Evolutionary conservation across 1,284 basidiomycete species (phyloP).

Genomic region (Pascua sp.): DNA sequence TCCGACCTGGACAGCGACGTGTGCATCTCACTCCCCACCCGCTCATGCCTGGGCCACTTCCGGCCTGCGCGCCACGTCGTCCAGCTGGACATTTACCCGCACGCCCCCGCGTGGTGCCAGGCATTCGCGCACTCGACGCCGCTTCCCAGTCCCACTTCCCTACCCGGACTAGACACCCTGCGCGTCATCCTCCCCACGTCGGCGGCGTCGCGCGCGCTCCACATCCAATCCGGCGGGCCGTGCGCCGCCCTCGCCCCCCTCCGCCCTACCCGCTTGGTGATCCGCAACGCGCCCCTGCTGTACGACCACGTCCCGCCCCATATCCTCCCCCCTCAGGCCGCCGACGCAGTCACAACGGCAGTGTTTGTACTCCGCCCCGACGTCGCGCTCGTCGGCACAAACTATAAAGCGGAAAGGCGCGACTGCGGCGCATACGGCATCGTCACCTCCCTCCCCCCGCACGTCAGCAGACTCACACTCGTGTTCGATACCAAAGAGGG

Average conservation of each 20-base stretch:
- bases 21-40: too few species aligned
- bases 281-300: slow-evolving; percentile 13
- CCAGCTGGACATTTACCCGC: background rate
- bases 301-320: slow-evolving; percentile 1
- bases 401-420: slow-evolving; percentile 8
- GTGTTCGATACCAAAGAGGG: background rate
- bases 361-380: slow-evolving; percentile 7
- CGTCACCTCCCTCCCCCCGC: background rate
- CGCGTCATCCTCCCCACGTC: slow-evolving; percentile 1
- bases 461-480: background rate
- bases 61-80: too few species aligned
- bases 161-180: background rate
- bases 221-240: background rate
- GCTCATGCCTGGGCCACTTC: too few species aligned
- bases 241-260: slow-evolving; percentile 4
- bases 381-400: slow-evolving; percentile 10
- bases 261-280: background rate
- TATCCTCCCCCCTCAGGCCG: background rate
- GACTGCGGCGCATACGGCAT: background rate
- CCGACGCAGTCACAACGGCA: background rate
- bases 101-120: background rate
- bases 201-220: background rate
- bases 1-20: too few species aligned
- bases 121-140: background rate
- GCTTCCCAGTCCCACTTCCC: background rate